Percentiles rank a stretch among this genome's conserved stretches.
These are phyloP conservation scores for Zea luxurians DNA, from an alignment of 176 grass and related monocot species.

Conservation along the genomic window DNA sequence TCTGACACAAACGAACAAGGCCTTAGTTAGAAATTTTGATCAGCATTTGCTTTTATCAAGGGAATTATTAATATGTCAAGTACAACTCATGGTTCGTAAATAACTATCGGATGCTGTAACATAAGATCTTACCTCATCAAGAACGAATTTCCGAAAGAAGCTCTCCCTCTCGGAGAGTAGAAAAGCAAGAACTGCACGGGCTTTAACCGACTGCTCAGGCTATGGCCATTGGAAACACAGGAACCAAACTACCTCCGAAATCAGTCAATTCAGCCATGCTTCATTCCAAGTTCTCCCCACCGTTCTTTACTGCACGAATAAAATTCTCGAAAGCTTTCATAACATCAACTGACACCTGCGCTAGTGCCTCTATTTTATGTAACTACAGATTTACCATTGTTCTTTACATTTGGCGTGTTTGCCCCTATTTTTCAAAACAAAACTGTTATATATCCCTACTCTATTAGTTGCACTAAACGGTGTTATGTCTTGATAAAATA, in stretches of 20 bases:
- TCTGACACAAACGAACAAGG: no score
- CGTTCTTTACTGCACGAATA: conserved; percentile 85
- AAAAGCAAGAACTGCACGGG: conserved; percentile 80
- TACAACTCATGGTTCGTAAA: neutral
- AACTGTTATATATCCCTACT: no score
- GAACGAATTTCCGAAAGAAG: conserved; percentile 95
- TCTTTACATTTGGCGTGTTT: no score
- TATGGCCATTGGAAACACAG: conserved; percentile 57
- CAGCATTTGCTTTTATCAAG: neutral
- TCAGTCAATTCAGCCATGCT: conserved; percentile 80
- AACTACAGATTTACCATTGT: no score
- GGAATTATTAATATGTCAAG: neutral
- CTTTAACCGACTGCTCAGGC: conserved; percentile 61
- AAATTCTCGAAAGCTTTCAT: conserved; percentile 99
- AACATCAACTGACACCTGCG: conserved; percentile 33
- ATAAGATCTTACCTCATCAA: conserved; percentile 77
- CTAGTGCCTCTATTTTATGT: no score
- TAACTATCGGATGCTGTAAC: neutral
- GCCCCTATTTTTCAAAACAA: no score
- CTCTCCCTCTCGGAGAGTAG: conserved; percentile 84
- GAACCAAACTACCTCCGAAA: conserved; percentile 70
- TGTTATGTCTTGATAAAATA: no score
- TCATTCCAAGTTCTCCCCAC: conserved; percentile 82
- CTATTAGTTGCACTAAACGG: no score
- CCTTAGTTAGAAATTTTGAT: neutral